A percentile compares a stretch with the other conserved stretches of the same genome.
phyloP scores from a whole-genome alignment of 495 filamentous ascomycete genomes.

The Penicillium desertorum region DNA sequence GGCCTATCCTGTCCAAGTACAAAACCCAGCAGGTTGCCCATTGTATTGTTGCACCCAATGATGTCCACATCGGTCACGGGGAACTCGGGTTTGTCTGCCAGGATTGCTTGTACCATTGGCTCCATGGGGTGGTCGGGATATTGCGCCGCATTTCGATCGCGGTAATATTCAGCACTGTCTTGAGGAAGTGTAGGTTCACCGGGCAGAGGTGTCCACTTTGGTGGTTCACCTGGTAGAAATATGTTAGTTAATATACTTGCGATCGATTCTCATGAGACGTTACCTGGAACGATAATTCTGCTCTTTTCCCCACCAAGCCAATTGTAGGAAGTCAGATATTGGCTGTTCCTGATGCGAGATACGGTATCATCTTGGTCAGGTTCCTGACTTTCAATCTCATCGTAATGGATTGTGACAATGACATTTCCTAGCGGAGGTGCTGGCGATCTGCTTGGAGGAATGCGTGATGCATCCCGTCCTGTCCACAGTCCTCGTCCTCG shows the following conservation, averaged over 20 bases:
- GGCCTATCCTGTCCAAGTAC: slow-evolving; percentile 42
- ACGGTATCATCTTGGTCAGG: not conserved
- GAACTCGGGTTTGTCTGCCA: slow-evolving; percentile 37
- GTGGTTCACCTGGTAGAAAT: slow-evolving; percentile 51
- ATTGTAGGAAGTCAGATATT: slow-evolving; percentile 54
- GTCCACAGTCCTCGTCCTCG: slow-evolving; percentile 1
- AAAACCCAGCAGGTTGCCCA: slow-evolving; percentile 59
- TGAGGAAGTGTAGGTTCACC: slow-evolving; percentile 38
- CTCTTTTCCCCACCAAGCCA: slow-evolving; percentile 41
- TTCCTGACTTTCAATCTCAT: slow-evolving; percentile 18
- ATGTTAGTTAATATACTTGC: not conserved
- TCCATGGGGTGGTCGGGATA: slow-evolving; percentile 57
- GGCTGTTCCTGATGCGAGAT: slow-evolving; percentile 23
- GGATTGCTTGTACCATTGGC: slow-evolving; percentile 53
- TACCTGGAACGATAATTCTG: slow-evolving; percentile 56
- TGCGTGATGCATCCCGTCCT: not conserved
- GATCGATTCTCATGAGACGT: not conserved
- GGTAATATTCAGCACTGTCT: slow-evolving; percentile 55
- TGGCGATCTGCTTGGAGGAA: not conserved
- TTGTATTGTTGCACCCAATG: slow-evolving; percentile 59
- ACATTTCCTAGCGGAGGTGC: slow-evolving; percentile 26
- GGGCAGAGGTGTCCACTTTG: slow-evolving; percentile 55
- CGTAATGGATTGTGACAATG: slow-evolving; percentile 19
- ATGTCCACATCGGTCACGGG: slow-evolving; percentile 51
- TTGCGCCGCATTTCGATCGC: slow-evolving; percentile 62